Evolutionary conservation across 345 rosid species (phyloP), one percentile per base, ranked within the genome.

Genomic region (Barbarea vulgaris): DNA sequence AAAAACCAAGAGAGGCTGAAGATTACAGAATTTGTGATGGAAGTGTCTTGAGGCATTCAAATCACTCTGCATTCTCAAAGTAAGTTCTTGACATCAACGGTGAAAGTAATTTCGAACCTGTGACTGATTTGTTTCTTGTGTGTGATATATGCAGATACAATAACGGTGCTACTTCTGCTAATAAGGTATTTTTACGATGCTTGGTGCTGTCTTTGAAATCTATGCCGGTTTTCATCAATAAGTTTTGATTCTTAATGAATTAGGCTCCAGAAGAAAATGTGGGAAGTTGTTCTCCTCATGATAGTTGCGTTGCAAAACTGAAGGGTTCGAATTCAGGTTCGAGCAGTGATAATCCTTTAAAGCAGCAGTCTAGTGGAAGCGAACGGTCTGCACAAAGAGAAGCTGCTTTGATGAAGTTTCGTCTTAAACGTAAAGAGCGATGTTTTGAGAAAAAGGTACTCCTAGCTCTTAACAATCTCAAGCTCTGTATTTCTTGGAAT

Each of bases 31-130:
- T 54, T 25, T 82, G 82, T 66, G 89, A 86, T 31, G 82, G 41
- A 71, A 86, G 81, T 73, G 80, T 80, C 74, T 63, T 91, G 77
- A 83, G 84, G 75, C 95, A 85, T 74, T 91, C 91, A 41, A 81
- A 81, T 81, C 80, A 79, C 31, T 91, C 95, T 74, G 90, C 93
- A 41, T 89, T 89, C 84, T 89, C 90, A 37, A 91, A 85, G 97
- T 89, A 83, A 78, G 81, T 64, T 74, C 15, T 65, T 46, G 73
- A 69, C 67, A 7, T 50, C 55, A 59, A 28, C 31, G 51, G 9
- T 22, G 19, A 73, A 63, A 31, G 28, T 4, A 54, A 1, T 46
- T 14, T 56, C 10, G 5, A 76, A 56, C 19, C 60, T 57, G 60
- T 21, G 33, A 44, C 34, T 70, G 59, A 75, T 68, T 60, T 30